Conservation (phyloP, 306 rosid species). For the Prinsepia uniflora region DNA sequence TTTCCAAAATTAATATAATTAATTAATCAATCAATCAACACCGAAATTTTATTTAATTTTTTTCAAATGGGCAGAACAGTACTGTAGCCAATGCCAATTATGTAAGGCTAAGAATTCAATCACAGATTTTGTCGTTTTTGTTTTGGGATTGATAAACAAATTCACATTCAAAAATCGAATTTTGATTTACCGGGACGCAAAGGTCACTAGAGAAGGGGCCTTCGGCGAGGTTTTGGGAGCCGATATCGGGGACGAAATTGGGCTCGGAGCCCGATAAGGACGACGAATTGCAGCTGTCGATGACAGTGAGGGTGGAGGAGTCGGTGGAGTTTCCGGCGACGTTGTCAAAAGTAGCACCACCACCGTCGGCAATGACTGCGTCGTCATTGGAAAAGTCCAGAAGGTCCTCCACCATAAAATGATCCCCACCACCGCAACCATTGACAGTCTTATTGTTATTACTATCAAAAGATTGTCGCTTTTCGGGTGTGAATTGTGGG, state of each 20-base stretch:
- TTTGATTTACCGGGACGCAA: conserved; percentile 58
- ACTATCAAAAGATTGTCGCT: conserved; percentile 27
- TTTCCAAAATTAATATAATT: no score
- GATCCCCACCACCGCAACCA: conserved; percentile 31
- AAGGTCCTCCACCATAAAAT: conserved; percentile 76
- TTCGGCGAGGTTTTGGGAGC: conserved; percentile 34
- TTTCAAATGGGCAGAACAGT: background rate
- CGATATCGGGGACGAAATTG: conserved; percentile 26
- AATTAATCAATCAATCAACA: background rate
- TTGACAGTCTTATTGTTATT: background rate
- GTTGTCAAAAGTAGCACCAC: conserved; percentile 24
- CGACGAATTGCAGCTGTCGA: conserved; percentile 53
- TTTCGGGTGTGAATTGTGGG: conserved; percentile 42
- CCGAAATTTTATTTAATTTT: background rate
- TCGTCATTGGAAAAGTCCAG: conserved; percentile 71
- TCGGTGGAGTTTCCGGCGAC: conserved; percentile 41
- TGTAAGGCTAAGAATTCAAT: background rate
- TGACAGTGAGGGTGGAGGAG: conserved; percentile 41
- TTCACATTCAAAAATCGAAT: background rate
- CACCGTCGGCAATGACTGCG: conserved; percentile 23
- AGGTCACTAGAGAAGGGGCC: conserved; percentile 63
- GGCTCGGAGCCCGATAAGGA: conserved; percentile 40
- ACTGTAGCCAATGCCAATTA: background rate
- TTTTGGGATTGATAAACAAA: conserved; percentile 8
- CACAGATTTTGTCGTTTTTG: conserved; percentile 6